Evolutionary conservation across 192 early-diverging fungal species (phyloP).

Genomic region (Coemansia sp.): DNA sequence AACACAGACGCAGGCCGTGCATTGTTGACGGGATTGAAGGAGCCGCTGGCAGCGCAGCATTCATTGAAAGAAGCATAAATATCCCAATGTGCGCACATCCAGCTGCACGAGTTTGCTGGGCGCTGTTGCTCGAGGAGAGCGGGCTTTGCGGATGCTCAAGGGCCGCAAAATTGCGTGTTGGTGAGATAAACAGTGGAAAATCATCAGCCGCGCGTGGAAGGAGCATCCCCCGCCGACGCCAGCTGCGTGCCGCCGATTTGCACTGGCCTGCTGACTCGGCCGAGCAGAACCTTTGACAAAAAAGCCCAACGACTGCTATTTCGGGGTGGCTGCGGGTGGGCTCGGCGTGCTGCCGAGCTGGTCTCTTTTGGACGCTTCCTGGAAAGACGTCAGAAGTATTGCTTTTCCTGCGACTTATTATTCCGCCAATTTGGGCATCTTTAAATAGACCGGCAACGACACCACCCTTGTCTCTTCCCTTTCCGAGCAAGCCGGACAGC

Average conservation of each 20-base stretch:
- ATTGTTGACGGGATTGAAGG: background rate
- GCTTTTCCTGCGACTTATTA: background rate
- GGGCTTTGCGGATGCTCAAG: background rate
- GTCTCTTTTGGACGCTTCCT: background rate
- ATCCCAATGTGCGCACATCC: too few species aligned
- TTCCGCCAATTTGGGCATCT: background rate
- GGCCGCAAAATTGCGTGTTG: background rate
- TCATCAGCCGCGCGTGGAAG: background rate
- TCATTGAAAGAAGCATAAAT: background rate
- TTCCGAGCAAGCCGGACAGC: background rate
- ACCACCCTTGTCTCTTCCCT: too few species aligned
- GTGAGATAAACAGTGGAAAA: constrained; percentile 2
- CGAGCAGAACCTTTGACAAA: background rate
- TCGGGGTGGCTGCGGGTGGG: constrained; percentile 1
- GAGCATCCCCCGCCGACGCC: background rate
- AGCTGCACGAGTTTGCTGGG: background rate
- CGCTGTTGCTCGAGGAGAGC: background rate
- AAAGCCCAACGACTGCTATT: background rate
- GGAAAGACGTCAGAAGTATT: too few species aligned
- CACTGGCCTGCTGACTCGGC: too few species aligned
- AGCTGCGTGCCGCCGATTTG: too few species aligned
- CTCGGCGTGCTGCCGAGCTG: background rate
- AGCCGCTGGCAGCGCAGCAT: background rate
- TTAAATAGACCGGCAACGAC: too few species aligned
- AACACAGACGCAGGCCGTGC: background rate